Evolutionary conservation across 2,329 filamentous ascomycete species (phyloP), one percentile per base, ranked within the genome.

Genomic region (Lecanoromycetidae sp.): DNA sequence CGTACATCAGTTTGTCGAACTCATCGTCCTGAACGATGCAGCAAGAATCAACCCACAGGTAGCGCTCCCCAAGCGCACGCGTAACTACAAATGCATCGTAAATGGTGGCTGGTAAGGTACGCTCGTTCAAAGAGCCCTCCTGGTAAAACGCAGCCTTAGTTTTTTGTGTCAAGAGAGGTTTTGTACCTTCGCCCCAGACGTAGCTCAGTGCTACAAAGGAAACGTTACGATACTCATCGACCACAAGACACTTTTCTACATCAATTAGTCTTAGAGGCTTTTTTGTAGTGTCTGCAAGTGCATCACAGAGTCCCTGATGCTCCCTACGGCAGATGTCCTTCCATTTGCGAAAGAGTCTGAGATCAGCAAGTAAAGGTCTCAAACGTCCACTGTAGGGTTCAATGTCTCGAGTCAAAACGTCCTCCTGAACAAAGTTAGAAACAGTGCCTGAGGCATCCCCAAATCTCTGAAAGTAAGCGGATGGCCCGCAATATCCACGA

Each of bases 21-120:
- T 40, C 35, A 15, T 39, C 19, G n/a, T 27, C 22, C 32, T 47
- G 44, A 26, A 29, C 23, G n/a, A 47, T 47, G 17, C 44, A 47
- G 35, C n/a, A 20, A 20, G 15, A 12, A 41, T 47, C 44, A n/a
- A 47, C 27, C 44, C 44, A 47, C 7, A 47, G 34, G 37, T 34
- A 47, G 15, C 44, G 27, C 23, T 34, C 20, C 19, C 44, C 44
- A 26, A 41, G 38, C 38, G n/a, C n/a, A 12, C 13, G 19, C 13
- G 38, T 41, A 20, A 41, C 26, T 19, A 25, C 10, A 9, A 41
- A 2, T 8, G 38, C 23, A 41, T 41, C 38, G 12, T 41, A 13
- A n/a, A 41, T 41, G 5, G 38, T 41, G 12, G 12, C 12, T 8
- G 38, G 38, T 6, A 41, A 23, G 17, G 19, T 36, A 12, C 4